Conservation (phyloP, 148 eudicot genomes). For the Simmondsia chinensis region DNA sequence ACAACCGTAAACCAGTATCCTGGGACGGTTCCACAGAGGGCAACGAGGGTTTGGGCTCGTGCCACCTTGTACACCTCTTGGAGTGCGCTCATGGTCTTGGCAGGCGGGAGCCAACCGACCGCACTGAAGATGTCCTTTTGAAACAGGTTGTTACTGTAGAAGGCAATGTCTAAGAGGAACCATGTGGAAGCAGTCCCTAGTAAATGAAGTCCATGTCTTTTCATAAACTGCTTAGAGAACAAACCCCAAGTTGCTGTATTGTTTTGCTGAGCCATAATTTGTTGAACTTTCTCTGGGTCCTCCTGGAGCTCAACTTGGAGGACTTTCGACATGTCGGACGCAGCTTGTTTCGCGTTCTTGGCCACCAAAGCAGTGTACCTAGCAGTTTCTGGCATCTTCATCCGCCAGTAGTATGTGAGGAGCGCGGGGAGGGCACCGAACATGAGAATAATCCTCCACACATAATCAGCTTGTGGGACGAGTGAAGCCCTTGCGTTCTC, state of each 20-base stretch:
- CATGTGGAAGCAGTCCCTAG: too few species aligned
- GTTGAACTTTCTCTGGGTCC: conserved; percentile 20
- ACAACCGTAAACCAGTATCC: too few species aligned
- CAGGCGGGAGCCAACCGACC: too few species aligned
- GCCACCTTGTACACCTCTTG: too few species aligned
- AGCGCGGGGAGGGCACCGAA: too few species aligned
- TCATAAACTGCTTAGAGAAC: conserved; percentile 22
- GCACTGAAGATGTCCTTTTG: too few species aligned
- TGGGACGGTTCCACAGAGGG: too few species aligned
- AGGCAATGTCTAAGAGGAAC: too few species aligned
- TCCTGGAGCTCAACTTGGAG: conserved; percentile 25
- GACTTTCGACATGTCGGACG: conserved; percentile 34
- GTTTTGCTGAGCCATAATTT: not conserved
- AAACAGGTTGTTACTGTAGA: too few species aligned
- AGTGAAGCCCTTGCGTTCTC: not conserved
- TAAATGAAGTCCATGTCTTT: too few species aligned
- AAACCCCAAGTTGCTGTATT: conserved; percentile 15
- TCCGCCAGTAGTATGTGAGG: conserved; percentile 34
- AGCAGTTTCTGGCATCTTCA: conserved; percentile 34
- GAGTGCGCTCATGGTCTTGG: too few species aligned
- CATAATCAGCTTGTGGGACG: conserved; percentile 13
- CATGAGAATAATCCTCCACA: conserved; percentile 36
- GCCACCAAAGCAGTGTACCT: conserved; percentile 21
- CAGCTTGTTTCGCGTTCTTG: conserved; percentile 26
- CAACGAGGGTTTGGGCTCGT: too few species aligned